Evolutionary conservation across 495 filamentous ascomycete genomes (phyloP).

Genomic region (Neurospora sp.): DNA sequence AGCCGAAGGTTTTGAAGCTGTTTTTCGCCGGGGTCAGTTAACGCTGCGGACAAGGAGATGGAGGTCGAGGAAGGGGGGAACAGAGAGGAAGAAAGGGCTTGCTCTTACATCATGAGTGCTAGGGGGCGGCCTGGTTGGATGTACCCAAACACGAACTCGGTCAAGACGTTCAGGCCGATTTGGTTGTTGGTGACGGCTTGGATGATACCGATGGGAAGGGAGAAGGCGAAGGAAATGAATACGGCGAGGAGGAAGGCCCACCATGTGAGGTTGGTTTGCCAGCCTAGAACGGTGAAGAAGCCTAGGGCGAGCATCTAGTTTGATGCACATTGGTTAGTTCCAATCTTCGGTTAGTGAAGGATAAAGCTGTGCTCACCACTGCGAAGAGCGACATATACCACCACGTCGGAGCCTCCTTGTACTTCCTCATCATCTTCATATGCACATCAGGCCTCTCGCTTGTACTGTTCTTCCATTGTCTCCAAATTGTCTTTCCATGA

Average conservation of each 20-base stretch:
- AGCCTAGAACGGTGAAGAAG: conserved; percentile 53
- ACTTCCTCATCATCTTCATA: conserved; percentile 51
- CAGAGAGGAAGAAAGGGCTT: background rate
- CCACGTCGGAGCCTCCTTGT: conserved; percentile 48
- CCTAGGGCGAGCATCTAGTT: conserved; percentile 48
- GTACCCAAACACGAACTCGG: conserved; percentile 64
- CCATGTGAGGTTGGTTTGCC: conserved; percentile 54
- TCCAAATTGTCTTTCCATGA: conserved; percentile 53
- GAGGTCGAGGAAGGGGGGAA: background rate
- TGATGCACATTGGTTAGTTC: conserved; percentile 15
- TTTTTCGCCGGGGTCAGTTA: no score
- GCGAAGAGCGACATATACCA: conserved; percentile 44
- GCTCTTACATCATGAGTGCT: conserved; percentile 51
- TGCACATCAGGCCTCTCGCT: conserved; percentile 48
- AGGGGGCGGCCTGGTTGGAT: conserved; percentile 55
- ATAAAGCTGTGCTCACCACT: conserved; percentile 21
- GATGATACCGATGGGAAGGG: conserved; percentile 47
- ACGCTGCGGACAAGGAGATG: background rate
- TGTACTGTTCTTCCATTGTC: conserved; percentile 48
- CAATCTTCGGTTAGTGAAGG: background rate
- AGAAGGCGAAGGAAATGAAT: conserved; percentile 43
- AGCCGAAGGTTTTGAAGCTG: conserved; percentile 66
- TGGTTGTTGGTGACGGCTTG: conserved; percentile 60
- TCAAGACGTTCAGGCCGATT: conserved; percentile 58
- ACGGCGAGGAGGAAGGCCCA: conserved; percentile 62